phyloP scores from a whole-genome alignment of 148 eudicot species.

The Oxyria digyna region DNA sequence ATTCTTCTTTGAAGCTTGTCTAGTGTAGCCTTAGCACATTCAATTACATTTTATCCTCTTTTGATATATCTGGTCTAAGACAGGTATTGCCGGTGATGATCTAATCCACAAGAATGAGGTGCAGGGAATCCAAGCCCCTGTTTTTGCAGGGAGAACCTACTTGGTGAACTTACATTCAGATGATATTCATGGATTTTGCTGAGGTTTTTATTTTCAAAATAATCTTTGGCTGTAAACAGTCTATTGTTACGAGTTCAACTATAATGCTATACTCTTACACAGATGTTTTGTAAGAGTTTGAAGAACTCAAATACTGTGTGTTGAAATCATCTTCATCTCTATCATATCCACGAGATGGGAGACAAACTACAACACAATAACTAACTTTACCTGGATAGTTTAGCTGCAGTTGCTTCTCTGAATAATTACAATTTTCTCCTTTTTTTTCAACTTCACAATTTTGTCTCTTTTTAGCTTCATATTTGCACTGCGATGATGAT shows the following conservation, averaged over 20 bases:
- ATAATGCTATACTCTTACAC: slow-evolving; percentile 35
- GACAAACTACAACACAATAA: slow-evolving; percentile 66
- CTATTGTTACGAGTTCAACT: slow-evolving; percentile 30
- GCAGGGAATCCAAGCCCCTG: slow-evolving; percentile 52
- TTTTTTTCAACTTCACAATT: no score
- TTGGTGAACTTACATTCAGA: slow-evolving; percentile 46
- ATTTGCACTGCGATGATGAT: slow-evolving; percentile 27
- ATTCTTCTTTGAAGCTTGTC: no score
- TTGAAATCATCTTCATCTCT: slow-evolving; percentile 72
- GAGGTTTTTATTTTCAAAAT: slow-evolving; percentile 14
- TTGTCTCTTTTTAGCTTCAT: no score
- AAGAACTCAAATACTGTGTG: slow-evolving; percentile 43
- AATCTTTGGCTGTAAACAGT: neutral
- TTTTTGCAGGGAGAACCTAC: slow-evolving; percentile 22
- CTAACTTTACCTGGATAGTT: neutral
- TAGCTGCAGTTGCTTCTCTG: no score
- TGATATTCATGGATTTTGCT: slow-evolving; percentile 39
- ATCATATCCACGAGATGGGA: slow-evolving; percentile 33
- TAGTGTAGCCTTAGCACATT: no score
- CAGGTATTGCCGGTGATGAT: slow-evolving; percentile 26
- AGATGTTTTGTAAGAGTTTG: slow-evolving; percentile 16
- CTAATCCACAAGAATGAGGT: slow-evolving; percentile 39
- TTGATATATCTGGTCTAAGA: neutral
- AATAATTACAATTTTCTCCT: no score
- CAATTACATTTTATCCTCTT: no score